Base-by-base conservation (phyloP, 352 stramenopile genomes). In the Pilasporangium apinafurcum region DNA sequence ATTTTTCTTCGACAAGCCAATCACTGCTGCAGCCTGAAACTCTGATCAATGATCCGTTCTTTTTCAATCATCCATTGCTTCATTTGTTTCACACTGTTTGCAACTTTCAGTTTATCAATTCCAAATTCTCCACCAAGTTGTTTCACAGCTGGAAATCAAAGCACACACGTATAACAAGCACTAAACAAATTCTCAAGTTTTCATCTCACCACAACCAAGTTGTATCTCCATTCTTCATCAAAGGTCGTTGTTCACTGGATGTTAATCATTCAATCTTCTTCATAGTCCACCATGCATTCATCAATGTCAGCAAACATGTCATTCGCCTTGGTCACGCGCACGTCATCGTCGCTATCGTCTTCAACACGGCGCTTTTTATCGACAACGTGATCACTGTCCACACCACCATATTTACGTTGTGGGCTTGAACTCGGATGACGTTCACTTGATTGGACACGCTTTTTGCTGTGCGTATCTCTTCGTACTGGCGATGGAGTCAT, bases 241-340 rank as follows among this genome's bases (percentile, higher is more conserved):
- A 31, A 16, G 56, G 30, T 9, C 31, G 14, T 37, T 37, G 26
- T 28, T 43, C 41, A 29, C 25, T 16, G 28, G 17, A 17, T n/a
- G 20, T 9, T n/a, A 29, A 5, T 44, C 18, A 51, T 25, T 36
- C 18, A 8, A 17, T 35, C 75, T 65, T 90, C 77, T 50, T 89
- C 78, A 44, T 87, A 90, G 59, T 90, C 78, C 41, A 90, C 78
- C 54, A 77, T 67, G 55, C 72, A 77, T 56, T 87, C 78, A 60
- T 90, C 75, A 53, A 86, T 79, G 41, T 81, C 72, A 36, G 74
- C 72, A 39, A 79, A 74, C 42, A 65, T 48, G 25, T 70, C 48
- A 41, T 48, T 59, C 37, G 58, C 48, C 43, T 62, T 44, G 41
- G 70, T 73, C 20, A 60, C 45, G 33, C 62, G 44, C 27, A 42